Evolutionary conservation across 2,329 filamentous ascomycete species (phyloP).

Genomic region (Pseudodiploospora longispora): DNA sequence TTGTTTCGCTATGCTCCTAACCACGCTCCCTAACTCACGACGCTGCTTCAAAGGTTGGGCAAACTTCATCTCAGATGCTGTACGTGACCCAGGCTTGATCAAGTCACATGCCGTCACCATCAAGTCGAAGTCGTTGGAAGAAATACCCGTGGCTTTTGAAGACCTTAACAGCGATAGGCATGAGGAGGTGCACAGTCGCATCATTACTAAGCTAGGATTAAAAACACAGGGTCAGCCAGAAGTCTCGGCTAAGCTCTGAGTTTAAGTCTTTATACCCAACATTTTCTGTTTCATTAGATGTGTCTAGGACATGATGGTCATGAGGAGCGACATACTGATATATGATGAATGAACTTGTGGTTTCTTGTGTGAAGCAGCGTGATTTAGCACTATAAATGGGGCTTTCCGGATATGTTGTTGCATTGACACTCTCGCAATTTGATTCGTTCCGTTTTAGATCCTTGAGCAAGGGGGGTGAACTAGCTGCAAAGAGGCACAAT

Average conservation of each 20-base stretch:
- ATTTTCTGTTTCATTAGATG: no score
- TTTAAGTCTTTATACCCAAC: not conserved
- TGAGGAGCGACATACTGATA: no score
- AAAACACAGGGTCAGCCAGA: not conserved
- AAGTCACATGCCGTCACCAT: constrained; percentile 36
- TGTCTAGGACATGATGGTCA: no score
- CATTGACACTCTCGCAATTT: no score
- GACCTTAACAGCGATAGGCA: constrained; percentile 34
- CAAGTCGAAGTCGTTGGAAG: constrained; percentile 43
- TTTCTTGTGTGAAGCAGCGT: no score
- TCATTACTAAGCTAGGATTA: constrained; percentile 18
- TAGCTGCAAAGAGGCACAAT: no score
- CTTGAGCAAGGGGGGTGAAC: no score
- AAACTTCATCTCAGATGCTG: constrained; percentile 42
- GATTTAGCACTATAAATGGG: no score
- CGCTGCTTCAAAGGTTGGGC: constrained; percentile 50
- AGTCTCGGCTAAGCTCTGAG: not conserved
- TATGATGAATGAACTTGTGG: no score
- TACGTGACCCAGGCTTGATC: constrained; percentile 25
- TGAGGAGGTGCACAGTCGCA: constrained; percentile 33
- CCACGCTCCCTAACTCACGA: constrained; percentile 33
- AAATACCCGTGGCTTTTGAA: constrained; percentile 35
- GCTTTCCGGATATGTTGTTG: no score
- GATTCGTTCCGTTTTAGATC: no score
- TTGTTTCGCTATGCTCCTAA: constrained; percentile 55